phyloP scores from a whole-genome alignment of 768 basidiomycete genomes.

The Postia placenta region DNA sequence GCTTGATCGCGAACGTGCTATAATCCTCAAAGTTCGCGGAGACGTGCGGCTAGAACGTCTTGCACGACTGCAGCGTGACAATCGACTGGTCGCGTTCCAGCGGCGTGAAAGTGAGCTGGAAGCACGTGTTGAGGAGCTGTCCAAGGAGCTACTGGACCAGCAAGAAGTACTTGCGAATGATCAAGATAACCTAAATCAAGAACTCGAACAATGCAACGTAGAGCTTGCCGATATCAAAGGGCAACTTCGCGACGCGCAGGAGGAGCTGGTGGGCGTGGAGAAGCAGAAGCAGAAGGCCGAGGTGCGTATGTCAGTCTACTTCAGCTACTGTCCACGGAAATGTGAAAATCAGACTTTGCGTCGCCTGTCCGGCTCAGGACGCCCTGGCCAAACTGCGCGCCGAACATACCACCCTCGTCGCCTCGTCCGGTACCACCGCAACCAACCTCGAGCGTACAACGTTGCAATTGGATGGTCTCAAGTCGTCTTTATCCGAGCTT shows the following conservation, averaged over 20 bases:
- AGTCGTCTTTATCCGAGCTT: constrained; percentile 46
- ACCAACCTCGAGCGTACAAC: constrained; percentile 52
- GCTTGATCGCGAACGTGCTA: constrained; percentile 46
- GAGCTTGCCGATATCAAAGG: constrained; percentile 26
- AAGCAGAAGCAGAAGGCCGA: constrained; percentile 38
- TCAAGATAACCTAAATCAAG: constrained; percentile 25
- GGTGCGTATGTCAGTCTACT: constrained; percentile 9
- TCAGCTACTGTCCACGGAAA: background rate
- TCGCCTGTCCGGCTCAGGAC: constrained; percentile 21
- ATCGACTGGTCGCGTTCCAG: constrained; percentile 62
- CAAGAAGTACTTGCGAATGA: constrained; percentile 40
- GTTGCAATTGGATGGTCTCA: constrained; percentile 53
- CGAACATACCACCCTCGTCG: constrained; percentile 43
- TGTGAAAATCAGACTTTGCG: background rate
- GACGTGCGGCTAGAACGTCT: constrained; percentile 50
- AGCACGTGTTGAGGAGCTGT: constrained; percentile 42
- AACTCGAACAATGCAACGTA: constrained; percentile 24
- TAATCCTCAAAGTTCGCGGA: constrained; percentile 50
- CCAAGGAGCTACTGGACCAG: constrained; percentile 35
- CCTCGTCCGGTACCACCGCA: constrained; percentile 37
- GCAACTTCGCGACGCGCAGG: constrained; percentile 34
- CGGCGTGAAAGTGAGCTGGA: constrained; percentile 57
- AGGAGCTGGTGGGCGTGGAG: constrained; percentile 31
- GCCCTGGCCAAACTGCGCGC: constrained; percentile 40
- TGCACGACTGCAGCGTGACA: constrained; percentile 56